Conservation (phyloP, 768 basidiomycete genomes). For the Mycena leptocephala region DNA sequence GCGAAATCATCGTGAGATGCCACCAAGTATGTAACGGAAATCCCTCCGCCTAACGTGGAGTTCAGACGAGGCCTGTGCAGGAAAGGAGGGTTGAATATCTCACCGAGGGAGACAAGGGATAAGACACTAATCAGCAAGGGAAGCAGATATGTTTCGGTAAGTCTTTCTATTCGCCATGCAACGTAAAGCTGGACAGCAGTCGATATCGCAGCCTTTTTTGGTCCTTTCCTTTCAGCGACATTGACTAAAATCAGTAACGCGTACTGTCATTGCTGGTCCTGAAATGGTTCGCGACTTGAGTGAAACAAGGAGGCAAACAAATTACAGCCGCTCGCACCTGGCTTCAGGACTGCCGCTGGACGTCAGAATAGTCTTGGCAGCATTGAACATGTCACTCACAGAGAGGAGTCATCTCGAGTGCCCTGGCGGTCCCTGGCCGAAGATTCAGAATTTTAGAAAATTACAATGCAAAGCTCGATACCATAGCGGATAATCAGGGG, state of each 20-base stretch:
- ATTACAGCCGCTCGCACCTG: slow-evolving; percentile 8
- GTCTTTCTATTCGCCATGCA: slow-evolving; percentile 27
- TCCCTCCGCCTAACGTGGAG: slow-evolving; percentile 24
- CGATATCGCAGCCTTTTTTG: slow-evolving; percentile 29
- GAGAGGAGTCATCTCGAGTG: slow-evolving; percentile 9
- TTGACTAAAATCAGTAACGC: not conserved
- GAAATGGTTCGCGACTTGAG: not conserved
- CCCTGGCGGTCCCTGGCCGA: not conserved
- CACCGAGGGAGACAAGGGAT: slow-evolving; percentile 24
- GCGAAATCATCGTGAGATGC: not conserved
- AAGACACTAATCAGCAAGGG: slow-evolving; percentile 10
- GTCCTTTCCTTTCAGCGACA: not conserved
- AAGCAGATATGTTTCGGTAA: slow-evolving; percentile 8
- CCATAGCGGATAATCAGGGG: slow-evolving; percentile 31
- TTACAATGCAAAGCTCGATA: slow-evolving; percentile 1
- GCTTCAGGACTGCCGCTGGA: slow-evolving; percentile 8
- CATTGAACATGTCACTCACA: slow-evolving; percentile 7
- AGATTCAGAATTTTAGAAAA: not conserved
- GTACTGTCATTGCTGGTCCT: slow-evolving; percentile 20
- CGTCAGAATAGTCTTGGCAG: not conserved
- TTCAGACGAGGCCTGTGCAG: not conserved
- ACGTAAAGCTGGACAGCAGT: slow-evolving; percentile 36
- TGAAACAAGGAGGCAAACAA: not conserved
- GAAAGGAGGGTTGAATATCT: not conserved
- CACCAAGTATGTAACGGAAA: slow-evolving; percentile 16